Conservation (phyloP, 2,329 filamentous ascomycete species). For the Ophiostoma piceae region DNA sequence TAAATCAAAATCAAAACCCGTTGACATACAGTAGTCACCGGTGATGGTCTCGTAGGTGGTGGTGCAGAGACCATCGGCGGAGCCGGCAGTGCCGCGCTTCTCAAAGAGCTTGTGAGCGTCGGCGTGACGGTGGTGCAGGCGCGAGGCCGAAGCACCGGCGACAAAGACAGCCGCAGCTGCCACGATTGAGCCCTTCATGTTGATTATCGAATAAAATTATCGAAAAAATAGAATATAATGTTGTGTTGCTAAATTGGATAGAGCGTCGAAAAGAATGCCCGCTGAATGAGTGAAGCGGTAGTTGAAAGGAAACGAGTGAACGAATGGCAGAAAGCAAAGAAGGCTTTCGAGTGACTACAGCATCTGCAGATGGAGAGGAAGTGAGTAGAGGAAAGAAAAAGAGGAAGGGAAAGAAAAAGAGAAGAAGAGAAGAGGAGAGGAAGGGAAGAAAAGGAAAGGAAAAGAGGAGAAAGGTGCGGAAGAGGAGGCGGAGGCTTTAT, state of each 20-base stretch:
- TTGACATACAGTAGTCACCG: slow-evolving; percentile 49
- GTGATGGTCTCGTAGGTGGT: slow-evolving; percentile 69
- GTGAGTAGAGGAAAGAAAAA: slow-evolving; percentile 35
- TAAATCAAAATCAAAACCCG: neutral
- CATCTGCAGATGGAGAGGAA: slow-evolving; percentile 40
- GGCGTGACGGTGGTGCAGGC: slow-evolving; percentile 48
- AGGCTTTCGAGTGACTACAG: slow-evolving; percentile 47
- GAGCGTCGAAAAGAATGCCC: slow-evolving; percentile 49
- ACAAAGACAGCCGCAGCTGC: slow-evolving; percentile 59
- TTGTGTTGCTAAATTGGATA: slow-evolving; percentile 14
- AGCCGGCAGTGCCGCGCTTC: slow-evolving; percentile 42
- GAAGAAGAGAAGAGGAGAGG: neutral
- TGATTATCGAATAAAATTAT: slow-evolving; percentile 31
- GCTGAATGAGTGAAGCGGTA: slow-evolving; percentile 86
- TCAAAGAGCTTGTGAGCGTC: slow-evolving; percentile 50
- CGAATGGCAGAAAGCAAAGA: slow-evolving; percentile 47
- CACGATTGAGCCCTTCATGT: slow-evolving; percentile 69
- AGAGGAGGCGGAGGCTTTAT: slow-evolving; percentile 14
- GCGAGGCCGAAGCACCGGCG: slow-evolving; percentile 50
- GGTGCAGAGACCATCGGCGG: slow-evolving; percentile 53
- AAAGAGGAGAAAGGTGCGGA: neutral
- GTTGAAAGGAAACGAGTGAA: slow-evolving; percentile 38
- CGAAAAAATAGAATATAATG: slow-evolving; percentile 23
- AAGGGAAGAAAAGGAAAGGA: neutral
- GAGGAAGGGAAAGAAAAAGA: neutral